Conservation (phyloP, 768 basidiomycete genomes). For the Leucogyrophana mollusca region DNA sequence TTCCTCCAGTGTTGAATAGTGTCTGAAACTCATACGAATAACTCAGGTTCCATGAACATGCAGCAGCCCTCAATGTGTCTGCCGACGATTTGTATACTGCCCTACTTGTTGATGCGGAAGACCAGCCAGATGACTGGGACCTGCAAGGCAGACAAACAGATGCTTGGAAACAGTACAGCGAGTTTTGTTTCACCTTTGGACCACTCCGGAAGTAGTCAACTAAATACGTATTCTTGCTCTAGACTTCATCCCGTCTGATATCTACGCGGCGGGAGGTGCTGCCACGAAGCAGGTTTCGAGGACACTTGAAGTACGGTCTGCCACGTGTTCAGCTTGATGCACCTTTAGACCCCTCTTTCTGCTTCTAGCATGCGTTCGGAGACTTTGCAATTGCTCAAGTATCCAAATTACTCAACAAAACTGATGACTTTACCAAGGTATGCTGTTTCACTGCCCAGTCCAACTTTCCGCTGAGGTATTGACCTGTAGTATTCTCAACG, state of each 20-base stretch:
- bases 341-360: background rate
- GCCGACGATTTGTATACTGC: constrained; percentile 52
- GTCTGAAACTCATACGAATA: background rate
- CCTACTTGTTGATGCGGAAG: constrained; percentile 57
- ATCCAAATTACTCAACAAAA: constrained; percentile 50
- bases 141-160: constrained; percentile 58
- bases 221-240: background rate
- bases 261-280: constrained; percentile 43
- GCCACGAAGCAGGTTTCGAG: constrained; percentile 64
- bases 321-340: too few species aligned
- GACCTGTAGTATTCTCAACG: constrained; percentile 46
- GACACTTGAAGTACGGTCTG: constrained; percentile 48
- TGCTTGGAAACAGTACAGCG: constrained; percentile 55
- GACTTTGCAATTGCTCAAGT: constrained; percentile 69
- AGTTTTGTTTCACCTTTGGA: constrained; percentile 4
- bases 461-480: background rate
- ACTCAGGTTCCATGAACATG: constrained; percentile 49
- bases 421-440: constrained; percentile 51
- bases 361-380: constrained; percentile 54
- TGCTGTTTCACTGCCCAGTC: background rate
- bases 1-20: background rate
- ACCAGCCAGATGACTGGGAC: constrained; percentile 59
- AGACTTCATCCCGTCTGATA: constrained; percentile 33
- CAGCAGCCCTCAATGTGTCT: constrained; percentile 46
- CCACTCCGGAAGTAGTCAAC: too few species aligned